These are phyloP conservation scores for Globisporangium barbulae DNA, from an alignment of 352 stramenopile genomes.

Conservation along the genomic window DNA sequence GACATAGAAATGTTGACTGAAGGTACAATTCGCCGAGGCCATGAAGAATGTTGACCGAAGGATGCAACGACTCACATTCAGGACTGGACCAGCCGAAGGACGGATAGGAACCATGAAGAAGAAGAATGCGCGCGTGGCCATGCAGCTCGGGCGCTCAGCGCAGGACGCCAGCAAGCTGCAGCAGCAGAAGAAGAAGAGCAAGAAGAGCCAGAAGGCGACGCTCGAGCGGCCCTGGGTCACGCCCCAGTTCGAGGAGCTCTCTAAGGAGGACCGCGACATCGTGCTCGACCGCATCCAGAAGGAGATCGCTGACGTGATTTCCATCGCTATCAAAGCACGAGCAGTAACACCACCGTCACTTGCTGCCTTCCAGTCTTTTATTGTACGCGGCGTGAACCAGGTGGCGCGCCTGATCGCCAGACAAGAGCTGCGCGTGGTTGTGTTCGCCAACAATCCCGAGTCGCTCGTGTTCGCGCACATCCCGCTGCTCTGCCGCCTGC, in stretches of 20 bases:
- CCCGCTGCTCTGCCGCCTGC: constrained; percentile 62
- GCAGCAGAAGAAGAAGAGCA: constrained; percentile 8
- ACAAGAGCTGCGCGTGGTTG: constrained; percentile 49
- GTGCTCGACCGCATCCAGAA: constrained; percentile 71
- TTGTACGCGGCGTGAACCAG: constrained; percentile 57
- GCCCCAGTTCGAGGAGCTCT: constrained; percentile 55
- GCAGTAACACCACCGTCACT: constrained; percentile 1
- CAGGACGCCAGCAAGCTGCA: constrained; percentile 6
- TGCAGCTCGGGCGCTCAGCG: constrained; percentile 7
- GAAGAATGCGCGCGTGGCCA: constrained; percentile 10
- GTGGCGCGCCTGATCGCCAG: constrained; percentile 40
- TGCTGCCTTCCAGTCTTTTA: constrained; percentile 19
- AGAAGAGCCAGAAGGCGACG: constrained; percentile 3
- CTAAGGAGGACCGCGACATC: constrained; percentile 75
- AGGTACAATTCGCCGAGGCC: neutral
- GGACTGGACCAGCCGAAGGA: neutral
- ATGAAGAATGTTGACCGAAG: too few species aligned
- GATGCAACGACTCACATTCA: neutral
- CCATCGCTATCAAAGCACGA: neutral
- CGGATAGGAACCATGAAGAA: neutral
- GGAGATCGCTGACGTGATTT: constrained; percentile 36
- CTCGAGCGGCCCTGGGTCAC: constrained; percentile 35
- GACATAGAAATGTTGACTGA: neutral
- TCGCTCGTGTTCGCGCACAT: constrained; percentile 56
- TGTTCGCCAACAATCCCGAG: constrained; percentile 68